Conservation (phyloP, 2,329 filamentous ascomycete genomes). For the Alternaria tenuissima region DNA sequence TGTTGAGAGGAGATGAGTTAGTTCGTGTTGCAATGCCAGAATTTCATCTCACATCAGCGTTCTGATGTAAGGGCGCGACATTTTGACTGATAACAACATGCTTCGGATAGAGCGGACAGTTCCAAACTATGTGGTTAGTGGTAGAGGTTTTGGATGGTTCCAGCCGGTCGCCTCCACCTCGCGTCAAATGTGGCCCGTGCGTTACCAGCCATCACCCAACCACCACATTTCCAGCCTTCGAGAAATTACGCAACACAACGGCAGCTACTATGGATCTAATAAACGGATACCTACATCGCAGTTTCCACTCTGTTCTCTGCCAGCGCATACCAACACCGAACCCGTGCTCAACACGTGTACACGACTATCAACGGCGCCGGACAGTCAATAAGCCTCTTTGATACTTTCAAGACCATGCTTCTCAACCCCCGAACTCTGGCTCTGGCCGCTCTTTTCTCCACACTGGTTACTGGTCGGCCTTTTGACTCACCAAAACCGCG, state of each 20-base stretch:
- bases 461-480: conserved; percentile 34
- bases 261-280: conserved; percentile 26
- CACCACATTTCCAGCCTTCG: conserved; percentile 42
- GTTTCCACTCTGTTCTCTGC: conserved; percentile 10
- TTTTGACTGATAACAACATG: not conserved
- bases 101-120: not conserved
- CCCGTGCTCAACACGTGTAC: conserved; percentile 20
- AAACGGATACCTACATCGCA: conserved; percentile 24
- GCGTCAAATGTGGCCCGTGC: conserved; percentile 17
- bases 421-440: conserved; percentile 32
- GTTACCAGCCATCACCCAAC: conserved; percentile 38
- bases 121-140: conserved; percentile 1
- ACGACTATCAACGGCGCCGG: conserved; percentile 13
- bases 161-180: conserved; percentile 3
- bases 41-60: not conserved
- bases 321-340: conserved; percentile 18
- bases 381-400: conserved; percentile 18
- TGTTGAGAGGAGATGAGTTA: not conserved
- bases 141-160: conserved; percentile 1
- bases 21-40: not conserved
- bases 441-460: conserved; percentile 33
- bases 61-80: not conserved
- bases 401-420: conserved; percentile 33
- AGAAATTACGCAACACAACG: conserved; percentile 23
- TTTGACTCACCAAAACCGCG: conserved; percentile 30